Evolutionary conservation across 352 stramenopile genomes (phyloP), one percentile per base, ranked within the genome.

Genomic region (Phytopythium oedochilum): DNA sequence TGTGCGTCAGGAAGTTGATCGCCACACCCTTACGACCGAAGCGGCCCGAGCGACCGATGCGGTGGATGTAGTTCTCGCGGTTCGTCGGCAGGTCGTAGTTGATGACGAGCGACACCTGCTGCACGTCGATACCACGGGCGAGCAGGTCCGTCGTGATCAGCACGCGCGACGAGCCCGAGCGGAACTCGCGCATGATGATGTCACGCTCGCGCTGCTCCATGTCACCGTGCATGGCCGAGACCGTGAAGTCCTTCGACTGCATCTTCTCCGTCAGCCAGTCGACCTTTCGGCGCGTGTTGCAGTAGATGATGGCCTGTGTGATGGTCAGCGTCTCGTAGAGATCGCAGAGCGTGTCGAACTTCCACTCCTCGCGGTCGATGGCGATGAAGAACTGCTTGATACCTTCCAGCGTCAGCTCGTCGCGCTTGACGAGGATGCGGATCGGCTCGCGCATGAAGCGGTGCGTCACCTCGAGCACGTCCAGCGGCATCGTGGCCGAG

Each of bases 371-470:
- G 54, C 86, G 83, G 40, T 99, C 97, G 36, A 99, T 96, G 36
- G 92, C 94, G 61, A 99, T 98, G 81, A 99, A 99, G 73, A 99
- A 99, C 79, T 99, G 97, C 92, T 99, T 99, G 76, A 99, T 99
- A 97, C 97, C 97, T 87, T 99, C 97, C 51, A 99, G 86, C 18
- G 97, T 99, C 45, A 99, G 83, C 68, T 99, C 96, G 66, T 99
- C 97, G 68, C 97, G 98, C 96, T 99, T 99, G 58, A 99, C 97
- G 56, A 99, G 89, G 68, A 99, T 99, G 59, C 96, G 92, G 54
- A 99, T 95, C 29, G 97, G 97, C 57, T 99, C 96, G 61, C 94
- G 92, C 97, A 99, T 99, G 81, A 99, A 99, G 55, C 86, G 79
- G 54, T 96, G 91, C 6, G 97, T 99, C 18, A 99, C 95, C 60